Base-by-base conservation (phyloP, 192 early-diverging fungal genomes). In the Physocladia obscura region DNA sequence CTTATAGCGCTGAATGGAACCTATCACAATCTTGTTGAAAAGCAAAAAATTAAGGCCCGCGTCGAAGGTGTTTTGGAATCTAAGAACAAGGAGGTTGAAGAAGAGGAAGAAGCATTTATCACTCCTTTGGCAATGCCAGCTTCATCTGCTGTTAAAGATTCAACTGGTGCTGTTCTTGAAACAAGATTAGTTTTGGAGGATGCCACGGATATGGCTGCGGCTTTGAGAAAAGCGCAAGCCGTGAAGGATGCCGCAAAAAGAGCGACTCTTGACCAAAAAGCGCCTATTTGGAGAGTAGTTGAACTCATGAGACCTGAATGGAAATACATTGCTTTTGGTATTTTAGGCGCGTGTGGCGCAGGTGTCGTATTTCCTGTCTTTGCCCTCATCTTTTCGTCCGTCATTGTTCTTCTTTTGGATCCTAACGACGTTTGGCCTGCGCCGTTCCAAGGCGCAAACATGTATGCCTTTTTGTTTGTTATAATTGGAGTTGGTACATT, bases 21-120 rank as follows among this genome's bases (percentile, higher is more conserved):
- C 27, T 94, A 94, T 77, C 62, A 70, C 47, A 76, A 81, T 19
- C 82, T 94, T 13, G 91, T 94, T 3, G 78, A 88, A 57, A 81
- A 84, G 51, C 91, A 94, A 78, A 75, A 84, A 52, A 76, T 92
- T 24, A 3, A 38, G n/a, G 40, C 58, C 17, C 47, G 71, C 67
- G 47, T 58, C 26, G 51, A 55, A 69, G 58, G 49, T 21, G 27
- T 40, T 17, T 60, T 51, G 60, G 22, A 37, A 29, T 24, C 19
- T 40, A 26, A 69, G 47, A 6, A 22, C 3, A 6, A n/a, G 17
- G 4, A 62, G 4, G 59, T 44, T 4, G 40, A 15, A 21, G 26
- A 21, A 17, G 48, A 65, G 13, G 65, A 68, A 38, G 51, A 15
- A 21, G 21, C n/a, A 8, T 51, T 29, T 51, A 24, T 30, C 21